Evolutionary conservation across 495 filamentous ascomycete genomes (phyloP).

Genomic region (Letharia lupina): DNA sequence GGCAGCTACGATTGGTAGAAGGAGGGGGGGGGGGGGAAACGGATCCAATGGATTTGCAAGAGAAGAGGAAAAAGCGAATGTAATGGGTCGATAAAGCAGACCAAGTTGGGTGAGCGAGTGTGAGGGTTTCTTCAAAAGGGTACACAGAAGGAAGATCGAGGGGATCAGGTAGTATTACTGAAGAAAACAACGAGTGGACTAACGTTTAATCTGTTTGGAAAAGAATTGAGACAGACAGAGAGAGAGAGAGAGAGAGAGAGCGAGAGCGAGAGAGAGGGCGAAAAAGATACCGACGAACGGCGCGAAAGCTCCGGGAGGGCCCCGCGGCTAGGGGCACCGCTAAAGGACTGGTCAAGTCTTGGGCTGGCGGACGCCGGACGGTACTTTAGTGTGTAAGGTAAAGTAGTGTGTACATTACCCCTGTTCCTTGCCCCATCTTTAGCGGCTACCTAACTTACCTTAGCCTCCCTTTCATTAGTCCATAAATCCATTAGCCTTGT

Average conservation of each 20-base stretch:
- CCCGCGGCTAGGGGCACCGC: constrained; percentile 6
- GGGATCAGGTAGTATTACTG: constrained; percentile 1
- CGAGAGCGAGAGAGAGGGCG: neutral
- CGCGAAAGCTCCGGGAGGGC: constrained; percentile 9
- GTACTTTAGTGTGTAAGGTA: neutral
- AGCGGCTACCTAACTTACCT: neutral
- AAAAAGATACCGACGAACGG: constrained; percentile 7
- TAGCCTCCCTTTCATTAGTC: neutral
- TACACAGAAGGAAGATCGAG: neutral
- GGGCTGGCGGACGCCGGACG: too few species aligned
- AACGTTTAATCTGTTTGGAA: neutral
- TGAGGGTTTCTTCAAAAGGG: neutral
- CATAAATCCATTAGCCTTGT: neutral
- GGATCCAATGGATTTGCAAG: neutral
- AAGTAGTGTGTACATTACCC: constrained; percentile 1
- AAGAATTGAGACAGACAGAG: neutral
- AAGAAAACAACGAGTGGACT: neutral
- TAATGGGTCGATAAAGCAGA: neutral
- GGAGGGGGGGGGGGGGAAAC: neutral
- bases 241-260: too few species aligned
- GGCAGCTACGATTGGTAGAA: neutral
- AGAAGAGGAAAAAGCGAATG: constrained; percentile 7
- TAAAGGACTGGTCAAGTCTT: too few species aligned
- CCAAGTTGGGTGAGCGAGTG: constrained; percentile 12
- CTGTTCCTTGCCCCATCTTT: constrained; percentile 5